Percentiles rank a stretch among this genome's conserved stretches.
Conservation (phyloP, 2,329 filamentous ascomycete genomes). For the Xylariales sp. region DNA sequence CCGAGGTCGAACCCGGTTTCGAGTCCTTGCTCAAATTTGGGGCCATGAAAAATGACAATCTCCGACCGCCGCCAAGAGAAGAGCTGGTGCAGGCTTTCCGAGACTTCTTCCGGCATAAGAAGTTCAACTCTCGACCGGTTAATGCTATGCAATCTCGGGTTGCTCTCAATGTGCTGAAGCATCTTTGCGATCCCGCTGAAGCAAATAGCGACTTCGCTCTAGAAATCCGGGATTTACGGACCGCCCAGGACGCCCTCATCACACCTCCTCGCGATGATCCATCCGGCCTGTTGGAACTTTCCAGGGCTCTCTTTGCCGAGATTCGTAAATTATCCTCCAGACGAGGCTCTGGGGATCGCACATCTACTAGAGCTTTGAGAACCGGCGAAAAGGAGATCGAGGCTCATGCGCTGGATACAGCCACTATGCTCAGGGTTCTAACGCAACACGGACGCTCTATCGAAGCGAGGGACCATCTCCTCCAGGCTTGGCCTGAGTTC, state of each 20-base stretch:
- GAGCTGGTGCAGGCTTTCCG: slow-evolving; percentile 63
- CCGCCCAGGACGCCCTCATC: slow-evolving; percentile 41
- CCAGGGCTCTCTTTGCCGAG: slow-evolving; percentile 35
- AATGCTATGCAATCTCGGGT: slow-evolving; percentile 65
- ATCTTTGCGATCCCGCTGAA: slow-evolving; percentile 44
- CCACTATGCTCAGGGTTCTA: slow-evolving; percentile 16
- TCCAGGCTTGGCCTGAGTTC: slow-evolving; percentile 12
- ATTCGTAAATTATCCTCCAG: slow-evolving; percentile 22
- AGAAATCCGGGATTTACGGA: slow-evolving; percentile 22
- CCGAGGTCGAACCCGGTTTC: slow-evolving; percentile 66
- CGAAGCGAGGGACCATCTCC: slow-evolving; percentile 21
- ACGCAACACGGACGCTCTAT: slow-evolving; percentile 23
- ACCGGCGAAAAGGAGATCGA: slow-evolving; percentile 1
- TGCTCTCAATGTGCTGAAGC: slow-evolving; percentile 53
- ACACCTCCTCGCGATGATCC: slow-evolving; percentile 37
- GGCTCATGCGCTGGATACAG: slow-evolving; percentile 16
- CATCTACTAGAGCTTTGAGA: slow-evolving; percentile 3
- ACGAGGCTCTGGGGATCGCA: slow-evolving; percentile 15
- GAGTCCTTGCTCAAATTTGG: slow-evolving; percentile 66
- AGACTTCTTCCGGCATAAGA: slow-evolving; percentile 57
- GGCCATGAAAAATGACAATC: slow-evolving; percentile 56
- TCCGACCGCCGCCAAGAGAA: slow-evolving; percentile 59
- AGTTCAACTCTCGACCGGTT: slow-evolving; percentile 41
- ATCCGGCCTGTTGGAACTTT: slow-evolving; percentile 42
- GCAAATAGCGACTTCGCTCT: slow-evolving; percentile 20